These are phyloP conservation scores for Pseudogymnoascus sp. DNA, from an alignment of 2,329 filamentous ascomycete species.

Conservation along the genomic window DNA sequence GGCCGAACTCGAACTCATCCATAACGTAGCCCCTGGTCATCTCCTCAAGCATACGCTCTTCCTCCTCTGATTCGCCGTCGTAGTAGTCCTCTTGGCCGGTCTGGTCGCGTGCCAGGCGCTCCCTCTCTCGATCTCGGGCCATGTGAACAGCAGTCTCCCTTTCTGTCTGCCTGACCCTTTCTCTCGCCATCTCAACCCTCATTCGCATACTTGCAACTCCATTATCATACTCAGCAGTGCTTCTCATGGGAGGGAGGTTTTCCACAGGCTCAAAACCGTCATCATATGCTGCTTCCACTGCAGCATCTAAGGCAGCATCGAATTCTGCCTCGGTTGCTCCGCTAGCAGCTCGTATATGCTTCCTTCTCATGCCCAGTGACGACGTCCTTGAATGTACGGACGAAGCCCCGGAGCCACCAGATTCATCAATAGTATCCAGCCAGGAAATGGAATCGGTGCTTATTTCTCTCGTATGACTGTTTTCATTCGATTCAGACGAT, in stretches of 20 bases:
- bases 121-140: constrained; percentile 54
- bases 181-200: constrained; percentile 68
- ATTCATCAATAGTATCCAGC: constrained; percentile 92
- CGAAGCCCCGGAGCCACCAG: constrained; percentile 69
- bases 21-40: constrained; percentile 79
- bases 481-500: constrained; percentile 30
- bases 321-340: constrained; percentile 82
- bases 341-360: constrained; percentile 62
- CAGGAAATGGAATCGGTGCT: constrained; percentile 83
- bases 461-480: constrained; percentile 46
- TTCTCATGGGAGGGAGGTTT: constrained; percentile 1
- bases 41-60: constrained; percentile 74
- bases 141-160: constrained; percentile 58
- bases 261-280: constrained; percentile 75
- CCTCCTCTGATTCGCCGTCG: constrained; percentile 59
- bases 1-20: constrained; percentile 73
- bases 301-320: constrained; percentile 87
- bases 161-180: constrained; percentile 67
- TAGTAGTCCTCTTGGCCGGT: constrained; percentile 52
- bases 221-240: constrained; percentile 6
- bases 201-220: constrained; percentile 51
- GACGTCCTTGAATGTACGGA: constrained; percentile 78
- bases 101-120: constrained; percentile 28
- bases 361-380: constrained; percentile 60
- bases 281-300: constrained; percentile 92